These are phyloP conservation scores for Tuber umbilicatum DNA, from an alignment of 495 filamentous ascomycete genomes.

Conservation along the genomic window DNA sequence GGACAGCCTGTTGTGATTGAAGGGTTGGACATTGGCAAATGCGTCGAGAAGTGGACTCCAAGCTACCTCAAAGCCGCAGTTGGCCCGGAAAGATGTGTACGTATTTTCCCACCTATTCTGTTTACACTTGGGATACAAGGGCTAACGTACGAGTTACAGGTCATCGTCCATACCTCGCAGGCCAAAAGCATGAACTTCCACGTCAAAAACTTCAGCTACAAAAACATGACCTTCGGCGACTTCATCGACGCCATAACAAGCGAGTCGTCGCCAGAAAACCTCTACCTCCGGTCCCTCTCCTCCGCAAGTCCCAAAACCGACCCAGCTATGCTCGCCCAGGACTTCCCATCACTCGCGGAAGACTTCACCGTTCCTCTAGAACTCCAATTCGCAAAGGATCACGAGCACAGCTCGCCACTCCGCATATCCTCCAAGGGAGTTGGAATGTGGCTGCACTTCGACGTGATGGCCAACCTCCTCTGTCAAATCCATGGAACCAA, in stretches of 20 bases:
- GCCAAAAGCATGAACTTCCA: constrained; percentile 69
- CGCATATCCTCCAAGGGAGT: constrained; percentile 69
- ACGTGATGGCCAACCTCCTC: constrained; percentile 85
- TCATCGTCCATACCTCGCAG: constrained; percentile 63
- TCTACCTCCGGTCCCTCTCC: constrained; percentile 74
- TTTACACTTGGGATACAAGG: constrained; percentile 23
- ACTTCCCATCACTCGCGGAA: constrained; percentile 61
- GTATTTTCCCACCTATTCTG: constrained; percentile 23
- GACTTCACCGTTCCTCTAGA: constrained; percentile 67
- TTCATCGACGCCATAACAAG: constrained; percentile 58
- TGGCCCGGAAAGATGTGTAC: constrained; percentile 58
- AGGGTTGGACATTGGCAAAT: constrained; percentile 59
- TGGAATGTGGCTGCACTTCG: constrained; percentile 88
- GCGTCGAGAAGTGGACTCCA: constrained; percentile 60
- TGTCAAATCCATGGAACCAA: constrained; percentile 71
- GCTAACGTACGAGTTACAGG: constrained; percentile 44
- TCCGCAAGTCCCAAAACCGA: constrained; percentile 58
- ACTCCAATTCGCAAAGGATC: constrained; percentile 53
- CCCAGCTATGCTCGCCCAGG: constrained; percentile 59
- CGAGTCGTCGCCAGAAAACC: constrained; percentile 49
- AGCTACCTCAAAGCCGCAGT: constrained; percentile 60
- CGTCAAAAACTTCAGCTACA: constrained; percentile 73
- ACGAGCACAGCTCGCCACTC: constrained; percentile 71
- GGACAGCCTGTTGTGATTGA: constrained; percentile 62
- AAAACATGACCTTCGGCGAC: constrained; percentile 58